Evolutionary conservation across 805 yeast species (phyloP).

Genomic region (Maudiozyma serrabonitensis): DNA sequence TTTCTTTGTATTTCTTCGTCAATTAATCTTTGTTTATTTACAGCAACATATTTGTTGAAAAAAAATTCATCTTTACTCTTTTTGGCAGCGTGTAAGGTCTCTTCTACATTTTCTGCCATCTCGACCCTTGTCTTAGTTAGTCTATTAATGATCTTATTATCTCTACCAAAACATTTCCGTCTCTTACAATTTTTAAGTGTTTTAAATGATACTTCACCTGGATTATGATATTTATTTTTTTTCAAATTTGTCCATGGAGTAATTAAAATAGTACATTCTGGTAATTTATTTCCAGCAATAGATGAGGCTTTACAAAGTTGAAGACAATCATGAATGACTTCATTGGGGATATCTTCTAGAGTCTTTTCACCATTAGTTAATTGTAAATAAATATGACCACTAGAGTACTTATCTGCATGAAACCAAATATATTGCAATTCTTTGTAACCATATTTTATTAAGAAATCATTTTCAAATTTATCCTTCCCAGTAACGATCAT

Average conservation of each 20-base stretch:
- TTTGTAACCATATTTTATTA: constrained; percentile 55
- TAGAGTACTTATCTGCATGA: constrained; percentile 66
- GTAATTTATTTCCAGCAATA: constrained; percentile 62
- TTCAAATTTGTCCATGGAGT: constrained; percentile 67
- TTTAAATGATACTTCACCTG: constrained; percentile 70
- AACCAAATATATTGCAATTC: constrained; percentile 58
- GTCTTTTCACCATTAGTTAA: constrained; percentile 37
- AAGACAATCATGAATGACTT: constrained; percentile 45
- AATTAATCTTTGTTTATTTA: constrained; percentile 13
- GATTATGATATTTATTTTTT: constrained; percentile 62
- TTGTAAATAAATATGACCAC: constrained; percentile 69
- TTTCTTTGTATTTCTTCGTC: constrained; percentile 18
- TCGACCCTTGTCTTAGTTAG: constrained; percentile 58
- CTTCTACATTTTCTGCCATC: constrained; percentile 26
- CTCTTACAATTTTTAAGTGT: constrained; percentile 45
- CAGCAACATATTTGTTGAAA: constrained; percentile 11
- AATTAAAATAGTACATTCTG: constrained; percentile 54
- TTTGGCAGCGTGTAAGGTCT: constrained; percentile 22
- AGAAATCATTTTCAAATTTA: constrained; percentile 55
- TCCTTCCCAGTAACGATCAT: constrained; percentile 53
- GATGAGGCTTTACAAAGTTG: constrained; percentile 73
- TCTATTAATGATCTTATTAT: constrained; percentile 50
- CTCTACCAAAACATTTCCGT: constrained; percentile 44
- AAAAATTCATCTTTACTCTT: constrained; percentile 24
- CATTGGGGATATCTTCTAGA: constrained; percentile 42